phyloP scores from a whole-genome alignment of 257 asterid genomes.

The Ehretia macrophylla region DNA sequence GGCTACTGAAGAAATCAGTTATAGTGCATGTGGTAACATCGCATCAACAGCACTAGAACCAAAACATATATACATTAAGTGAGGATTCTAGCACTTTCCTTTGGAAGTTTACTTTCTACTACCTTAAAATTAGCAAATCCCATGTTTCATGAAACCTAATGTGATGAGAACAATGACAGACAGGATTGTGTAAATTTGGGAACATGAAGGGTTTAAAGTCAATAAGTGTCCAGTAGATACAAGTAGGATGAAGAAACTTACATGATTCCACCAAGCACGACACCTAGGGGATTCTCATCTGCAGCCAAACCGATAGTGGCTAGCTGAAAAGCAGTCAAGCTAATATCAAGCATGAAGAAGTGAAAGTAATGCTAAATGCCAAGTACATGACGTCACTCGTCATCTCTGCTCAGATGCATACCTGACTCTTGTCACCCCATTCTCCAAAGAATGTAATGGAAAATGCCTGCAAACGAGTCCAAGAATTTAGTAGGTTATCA shows the following conservation, averaged over 20 bases:
- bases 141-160: no score
- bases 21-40: background rate
- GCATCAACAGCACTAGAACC: background rate
- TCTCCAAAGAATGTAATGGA: slow-evolving; percentile 98
- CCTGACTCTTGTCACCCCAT: slow-evolving; percentile 99
- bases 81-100: no score
- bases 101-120: no score
- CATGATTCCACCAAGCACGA: slow-evolving; percentile 98
- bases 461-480: slow-evolving; percentile 61
- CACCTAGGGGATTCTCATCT: slow-evolving; percentile 98
- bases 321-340: slow-evolving; percentile 39
- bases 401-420: slow-evolving; percentile 16
- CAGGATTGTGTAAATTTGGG: background rate
- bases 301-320: slow-evolving; percentile 99
- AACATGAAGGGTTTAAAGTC: slow-evolving; percentile 3
- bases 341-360: background rate
- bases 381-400: no score
- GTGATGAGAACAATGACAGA: background rate
- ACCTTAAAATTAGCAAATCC: no score
- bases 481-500: slow-evolving; percentile 1
- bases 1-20: background rate
- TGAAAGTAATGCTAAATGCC: background rate
- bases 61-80: no score
- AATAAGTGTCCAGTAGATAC: background rate
- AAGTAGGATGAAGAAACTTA: slow-evolving; percentile 33